Evolutionary conservation across 2,329 filamentous ascomycete genomes (phyloP), one percentile per base, ranked within the genome.

Genomic region (Penicillium decumbens): DNA sequence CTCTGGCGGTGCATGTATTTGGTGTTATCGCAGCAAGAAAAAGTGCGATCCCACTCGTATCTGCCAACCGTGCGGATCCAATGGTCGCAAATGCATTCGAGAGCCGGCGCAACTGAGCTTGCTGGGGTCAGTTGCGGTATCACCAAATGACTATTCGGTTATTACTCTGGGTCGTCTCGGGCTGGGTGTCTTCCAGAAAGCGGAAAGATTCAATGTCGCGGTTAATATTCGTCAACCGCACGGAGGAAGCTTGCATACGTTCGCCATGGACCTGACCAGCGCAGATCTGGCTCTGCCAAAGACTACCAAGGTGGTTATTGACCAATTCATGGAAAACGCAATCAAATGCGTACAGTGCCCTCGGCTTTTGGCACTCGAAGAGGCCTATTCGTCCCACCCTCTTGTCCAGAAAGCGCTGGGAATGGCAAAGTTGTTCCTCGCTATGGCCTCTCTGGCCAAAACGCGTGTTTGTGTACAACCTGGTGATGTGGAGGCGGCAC

Each of bases 21-120:
- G 55, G 43, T 68, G 66, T 41, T 55, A 54, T 43, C 54, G 56
- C n/a, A 60, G 50, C 7, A 66, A 61, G 52, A 66, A 66, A 30
- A 51, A 45, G 27, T 68, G 66, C 41, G 56, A 50, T 10, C 37
- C 50, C 6, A 33, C 40, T 6, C 8, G 8, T 37, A 18, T 37
- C 8, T 37, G 33, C 20, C 43, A 45, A 18, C 53, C 59, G 10
- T 68, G 66, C 24, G 18, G 39, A 6, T 30, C 40, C 2, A 67
- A 65, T 12, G n/a, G 25, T 3, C 46, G 46, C 18, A 39, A 51
- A 10, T 68, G 66, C 48, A 47, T 66, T 49, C 59, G 65, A 40
- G 43, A 44, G 10, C 37, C 15, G 37, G 45, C 51, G 23, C 45
- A 58, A 15, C 37, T 64, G 25, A 56, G 49, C 43, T 33, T 65